These are phyloP conservation scores for Halophytophthora batemanensis DNA, from an alignment of 352 stramenopile species.

Conservation along the genomic window DNA sequence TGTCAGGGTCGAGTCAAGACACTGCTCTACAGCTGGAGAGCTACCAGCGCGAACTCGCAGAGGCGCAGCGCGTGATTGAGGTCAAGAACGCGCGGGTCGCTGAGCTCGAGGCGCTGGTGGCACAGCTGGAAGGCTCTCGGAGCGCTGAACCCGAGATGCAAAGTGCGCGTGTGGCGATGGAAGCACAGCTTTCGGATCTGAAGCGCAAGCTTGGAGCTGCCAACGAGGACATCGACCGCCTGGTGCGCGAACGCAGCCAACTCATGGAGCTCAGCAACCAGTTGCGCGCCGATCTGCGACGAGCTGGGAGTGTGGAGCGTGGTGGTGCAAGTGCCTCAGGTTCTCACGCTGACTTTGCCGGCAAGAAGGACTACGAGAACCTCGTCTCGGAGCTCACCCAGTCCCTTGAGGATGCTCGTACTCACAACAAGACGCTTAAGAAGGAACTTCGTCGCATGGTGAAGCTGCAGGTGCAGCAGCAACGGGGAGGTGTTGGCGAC, in stretches of 20 bases:
- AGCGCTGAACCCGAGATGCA: conserved; percentile 10
- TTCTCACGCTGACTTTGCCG: conserved; percentile 37
- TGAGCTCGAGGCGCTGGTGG: conserved; percentile 39
- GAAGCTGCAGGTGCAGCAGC: conserved; percentile 51
- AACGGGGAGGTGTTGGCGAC: conserved; percentile 18
- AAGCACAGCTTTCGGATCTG: conserved; percentile 35
- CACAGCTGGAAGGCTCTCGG: conserved; percentile 14
- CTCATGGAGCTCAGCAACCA: conserved; percentile 85
- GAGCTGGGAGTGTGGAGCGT: conserved; percentile 27
- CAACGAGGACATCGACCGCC: conserved; percentile 56
- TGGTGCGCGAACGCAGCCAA: conserved; percentile 60
- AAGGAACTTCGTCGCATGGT: conserved; percentile 75
- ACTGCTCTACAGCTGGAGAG: conserved; percentile 29
- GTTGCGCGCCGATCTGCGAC: conserved; percentile 55
- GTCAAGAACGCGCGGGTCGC: conserved; percentile 37
- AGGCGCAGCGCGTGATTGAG: conserved; percentile 42
- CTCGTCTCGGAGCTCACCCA: conserved; percentile 64
- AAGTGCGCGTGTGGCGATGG: conserved; percentile 20
- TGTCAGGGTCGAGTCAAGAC: conserved; percentile 8
- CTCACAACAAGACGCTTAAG: conserved; percentile 83
- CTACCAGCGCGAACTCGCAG: conserved; percentile 39
- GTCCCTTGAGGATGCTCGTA: conserved; percentile 59
- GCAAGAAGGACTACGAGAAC: conserved; percentile 72
- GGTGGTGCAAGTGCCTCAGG: conserved; percentile 10
- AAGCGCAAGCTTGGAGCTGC: conserved; percentile 42